Evolutionary conservation across 2,329 filamentous ascomycete species (phyloP).

Genomic region (Exophiala viscosa): DNA sequence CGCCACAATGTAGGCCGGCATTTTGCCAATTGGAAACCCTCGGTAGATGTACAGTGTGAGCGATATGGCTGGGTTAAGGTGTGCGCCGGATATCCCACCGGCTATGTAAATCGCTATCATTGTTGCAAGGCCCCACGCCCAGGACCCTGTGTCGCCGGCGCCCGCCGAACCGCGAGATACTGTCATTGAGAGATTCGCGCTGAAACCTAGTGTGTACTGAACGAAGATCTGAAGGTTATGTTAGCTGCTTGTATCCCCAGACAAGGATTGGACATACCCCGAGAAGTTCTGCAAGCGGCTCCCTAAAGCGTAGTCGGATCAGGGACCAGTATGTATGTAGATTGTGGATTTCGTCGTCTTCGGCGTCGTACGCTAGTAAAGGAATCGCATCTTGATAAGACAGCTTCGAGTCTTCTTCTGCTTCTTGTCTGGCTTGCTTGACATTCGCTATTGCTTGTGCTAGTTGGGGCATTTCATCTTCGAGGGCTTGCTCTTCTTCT

Average conservation of each 20-base stretch:
- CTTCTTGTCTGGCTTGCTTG: slow-evolving; percentile 16
- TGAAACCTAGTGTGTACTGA: slow-evolving; percentile 47
- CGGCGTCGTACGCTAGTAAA: slow-evolving; percentile 40
- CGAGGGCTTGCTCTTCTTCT: slow-evolving; percentile 10
- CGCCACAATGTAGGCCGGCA: slow-evolving; percentile 49
- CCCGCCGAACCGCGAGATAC: slow-evolving; percentile 32
- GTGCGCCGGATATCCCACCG: slow-evolving; percentile 47
- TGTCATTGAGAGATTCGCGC: slow-evolving; percentile 47
- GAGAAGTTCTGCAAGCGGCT: slow-evolving; percentile 53
- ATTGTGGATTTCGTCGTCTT: slow-evolving; percentile 50
- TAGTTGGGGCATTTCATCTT: not conserved
- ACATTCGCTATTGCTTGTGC: slow-evolving; percentile 12
- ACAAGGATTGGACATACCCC: slow-evolving; percentile 36
- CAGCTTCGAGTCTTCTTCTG: slow-evolving; percentile 30
- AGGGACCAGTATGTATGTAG: slow-evolving; percentile 48
- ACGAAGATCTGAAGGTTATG: slow-evolving; percentile 22
- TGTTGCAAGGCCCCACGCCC: slow-evolving; percentile 53
- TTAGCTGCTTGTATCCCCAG: not conserved
- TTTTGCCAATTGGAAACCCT: slow-evolving; percentile 52
- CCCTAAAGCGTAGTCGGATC: slow-evolving; percentile 50
- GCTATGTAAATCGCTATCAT: slow-evolving; percentile 51
- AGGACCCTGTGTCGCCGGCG: slow-evolving; percentile 44
- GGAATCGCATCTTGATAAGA: slow-evolving; percentile 43
- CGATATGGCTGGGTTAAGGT: slow-evolving; percentile 45
- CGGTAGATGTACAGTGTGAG: slow-evolving; percentile 48